Conservation (phyloP, 768 basidiomycete species). For the Artomyces pyxidatus region DNA sequence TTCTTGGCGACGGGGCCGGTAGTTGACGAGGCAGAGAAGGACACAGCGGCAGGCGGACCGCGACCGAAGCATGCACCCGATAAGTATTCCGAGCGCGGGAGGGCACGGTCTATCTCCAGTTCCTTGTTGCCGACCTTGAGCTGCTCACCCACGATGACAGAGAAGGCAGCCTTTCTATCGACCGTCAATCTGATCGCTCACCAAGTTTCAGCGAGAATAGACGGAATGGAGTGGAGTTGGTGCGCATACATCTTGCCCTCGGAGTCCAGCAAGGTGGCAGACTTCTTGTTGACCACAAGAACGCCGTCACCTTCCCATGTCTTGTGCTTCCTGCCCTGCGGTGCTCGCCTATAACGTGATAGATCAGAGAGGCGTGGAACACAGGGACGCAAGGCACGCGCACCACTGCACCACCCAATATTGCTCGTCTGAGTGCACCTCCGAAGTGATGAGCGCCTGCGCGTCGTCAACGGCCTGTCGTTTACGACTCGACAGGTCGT, state of each 20-base stretch:
- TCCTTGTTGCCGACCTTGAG: slow-evolving; percentile 47
- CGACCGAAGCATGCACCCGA: slow-evolving; percentile 60
- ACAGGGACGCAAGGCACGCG: slow-evolving; percentile 1
- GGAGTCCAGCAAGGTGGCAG: slow-evolving; percentile 46
- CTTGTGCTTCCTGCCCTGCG: slow-evolving; percentile 76
- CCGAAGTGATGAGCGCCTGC: background rate
- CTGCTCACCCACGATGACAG: slow-evolving; percentile 30
- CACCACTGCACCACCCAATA: slow-evolving; percentile 83
- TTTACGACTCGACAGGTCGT: slow-evolving; percentile 12
- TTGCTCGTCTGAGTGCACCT: slow-evolving; percentile 23
- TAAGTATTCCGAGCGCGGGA: slow-evolving; percentile 47
- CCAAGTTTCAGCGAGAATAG: background rate
- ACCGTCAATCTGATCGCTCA: slow-evolving; percentile 34
- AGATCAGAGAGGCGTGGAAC: background rate
- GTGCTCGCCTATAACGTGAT: slow-evolving; percentile 42
- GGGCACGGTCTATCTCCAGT: slow-evolving; percentile 52
- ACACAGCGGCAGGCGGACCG: slow-evolving; percentile 17
- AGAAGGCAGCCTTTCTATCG: slow-evolving; percentile 37
- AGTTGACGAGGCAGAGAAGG: slow-evolving; percentile 15
- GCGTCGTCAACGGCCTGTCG: slow-evolving; percentile 15
- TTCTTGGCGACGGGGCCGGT: slow-evolving; percentile 26
- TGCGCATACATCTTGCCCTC: slow-evolving; percentile 56
- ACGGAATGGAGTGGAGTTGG: background rate
- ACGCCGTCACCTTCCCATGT: slow-evolving; percentile 84
- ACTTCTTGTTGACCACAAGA: slow-evolving; percentile 38